phyloP scores from a whole-genome alignment of 2,329 filamentous ascomycete species.

The Arachnomyces sp. region DNA sequence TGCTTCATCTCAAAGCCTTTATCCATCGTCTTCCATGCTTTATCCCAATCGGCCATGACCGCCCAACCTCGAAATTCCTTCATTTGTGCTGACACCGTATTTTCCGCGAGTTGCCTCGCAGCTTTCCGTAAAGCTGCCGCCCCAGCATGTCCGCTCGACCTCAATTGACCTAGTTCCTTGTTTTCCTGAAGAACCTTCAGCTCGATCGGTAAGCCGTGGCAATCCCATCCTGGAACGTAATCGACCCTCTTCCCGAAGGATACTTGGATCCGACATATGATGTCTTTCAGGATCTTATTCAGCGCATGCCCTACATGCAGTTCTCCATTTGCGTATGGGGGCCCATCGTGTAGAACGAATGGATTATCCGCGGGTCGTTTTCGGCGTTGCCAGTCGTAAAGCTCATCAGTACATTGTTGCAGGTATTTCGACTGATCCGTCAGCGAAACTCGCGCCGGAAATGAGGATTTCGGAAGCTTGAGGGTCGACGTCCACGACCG shows the following conservation, averaged over 20 bases:
- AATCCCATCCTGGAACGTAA: slow-evolving; percentile 94
- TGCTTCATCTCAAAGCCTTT: slow-evolving; percentile 54
- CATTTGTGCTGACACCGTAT: slow-evolving; percentile 53
- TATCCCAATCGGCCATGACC: slow-evolving; percentile 59
- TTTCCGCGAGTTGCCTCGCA: slow-evolving; percentile 48
- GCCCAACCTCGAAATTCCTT: slow-evolving; percentile 52
- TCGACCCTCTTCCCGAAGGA: slow-evolving; percentile 67
- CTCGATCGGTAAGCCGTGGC: slow-evolving; percentile 94
- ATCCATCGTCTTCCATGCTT: slow-evolving; percentile 58
- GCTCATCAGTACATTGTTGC: slow-evolving; percentile 70
- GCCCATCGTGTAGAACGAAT: slow-evolving; percentile 89
- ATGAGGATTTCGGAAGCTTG: slow-evolving; percentile 65
- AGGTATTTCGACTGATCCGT: slow-evolving; percentile 53
- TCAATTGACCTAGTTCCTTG: slow-evolving; percentile 33
- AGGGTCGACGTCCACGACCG: slow-evolving; percentile 65
- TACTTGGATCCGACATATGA: slow-evolving; percentile 75
- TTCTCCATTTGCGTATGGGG: slow-evolving; percentile 89
- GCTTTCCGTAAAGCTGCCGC: slow-evolving; percentile 46
- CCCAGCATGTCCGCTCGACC: slow-evolving; percentile 21
- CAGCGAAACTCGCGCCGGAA: slow-evolving; percentile 47
- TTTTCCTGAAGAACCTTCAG: slow-evolving; percentile 74
- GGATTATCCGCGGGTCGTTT: slow-evolving; percentile 43
- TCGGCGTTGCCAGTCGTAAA: slow-evolving; percentile 77
- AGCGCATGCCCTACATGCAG: slow-evolving; percentile 90
- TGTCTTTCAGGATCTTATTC: slow-evolving; percentile 96